Evolutionary conservation across 2,329 filamentous ascomycete species (phyloP).

Genomic region (Aspergillus sp.): DNA sequence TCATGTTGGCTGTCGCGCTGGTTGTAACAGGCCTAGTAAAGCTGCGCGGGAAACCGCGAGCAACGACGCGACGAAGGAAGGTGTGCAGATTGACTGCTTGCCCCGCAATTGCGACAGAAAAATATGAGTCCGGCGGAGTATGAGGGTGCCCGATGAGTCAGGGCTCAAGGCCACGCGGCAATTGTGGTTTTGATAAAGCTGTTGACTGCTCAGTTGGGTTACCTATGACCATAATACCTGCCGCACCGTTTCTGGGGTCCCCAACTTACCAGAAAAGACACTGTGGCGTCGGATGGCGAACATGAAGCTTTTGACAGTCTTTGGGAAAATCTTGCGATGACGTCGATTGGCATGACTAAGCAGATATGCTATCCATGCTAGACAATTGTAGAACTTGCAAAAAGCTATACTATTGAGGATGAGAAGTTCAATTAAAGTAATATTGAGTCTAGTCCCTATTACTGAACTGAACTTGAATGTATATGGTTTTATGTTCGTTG

Average conservation of each 20-base stretch:
- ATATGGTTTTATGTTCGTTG: too few species aligned
- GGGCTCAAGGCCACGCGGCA: not conserved
- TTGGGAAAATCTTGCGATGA: slow-evolving; percentile 20
- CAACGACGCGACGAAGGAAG: slow-evolving; percentile 23
- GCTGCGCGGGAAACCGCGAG: slow-evolving; percentile 32
- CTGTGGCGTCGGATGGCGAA: not conserved
- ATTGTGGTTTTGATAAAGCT: not conserved
- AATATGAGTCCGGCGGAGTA: not conserved
- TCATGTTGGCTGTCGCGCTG: slow-evolving; percentile 23
- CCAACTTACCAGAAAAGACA: slow-evolving; percentile 5
- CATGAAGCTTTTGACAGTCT: slow-evolving; percentile 2
- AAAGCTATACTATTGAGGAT: too few species aligned
- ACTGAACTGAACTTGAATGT: too few species aligned
- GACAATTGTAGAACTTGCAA: not conserved
- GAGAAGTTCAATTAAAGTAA: too few species aligned
- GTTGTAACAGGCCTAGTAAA: slow-evolving; percentile 24
- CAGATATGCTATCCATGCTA: not conserved
- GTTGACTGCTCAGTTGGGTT: not conserved
- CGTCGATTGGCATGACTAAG: slow-evolving; percentile 20
- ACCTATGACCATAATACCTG: not conserved
- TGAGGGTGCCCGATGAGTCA: slow-evolving; percentile 8
- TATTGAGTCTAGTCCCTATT: too few species aligned
- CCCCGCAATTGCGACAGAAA: not conserved
- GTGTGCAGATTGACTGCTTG: slow-evolving; percentile 28
- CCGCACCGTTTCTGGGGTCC: not conserved